Evolutionary conservation across 495 filamentous ascomycete genomes (phyloP), one percentile per base, ranked within the genome.

Genomic region (Neurospora tetrasperma): DNA sequence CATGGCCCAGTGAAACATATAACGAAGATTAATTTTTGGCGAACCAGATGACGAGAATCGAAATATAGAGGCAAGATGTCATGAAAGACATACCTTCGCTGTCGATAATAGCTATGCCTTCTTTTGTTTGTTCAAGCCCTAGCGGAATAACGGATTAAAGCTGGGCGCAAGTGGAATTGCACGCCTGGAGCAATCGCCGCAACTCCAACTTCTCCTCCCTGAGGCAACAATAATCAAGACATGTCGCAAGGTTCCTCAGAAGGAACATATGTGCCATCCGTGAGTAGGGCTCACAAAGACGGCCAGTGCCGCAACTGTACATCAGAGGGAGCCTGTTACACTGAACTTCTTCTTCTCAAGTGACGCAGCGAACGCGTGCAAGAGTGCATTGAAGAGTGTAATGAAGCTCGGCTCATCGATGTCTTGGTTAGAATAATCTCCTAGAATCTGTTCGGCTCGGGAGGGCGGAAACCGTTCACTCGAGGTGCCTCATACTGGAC

Each of bases 401-500:
- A 66, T 18, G 54, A 66, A 31, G 54, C 23, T 38, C 27, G 54
- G 54, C 54, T 66, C 27, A 66, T 66, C 27, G 54, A 66, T 16
- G 31, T 66, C 54, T 31, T 66, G 12, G 54, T 16, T 27, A 18
- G 7, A 35, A 69, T 7, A 14, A n/a, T 4, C 42, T 12, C 42
- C 69, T 74, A 78, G 68, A 70, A 78, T 69, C 75, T 71, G 42
- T 69, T 14, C 14, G 70, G 44, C 43, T 76, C 77, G 12, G 77
- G 71, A 27, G 70, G 74, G 35, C 82, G 80, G 69, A 75, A 82
- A n/a, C 83, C 82, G 69, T 83, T 84, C 2, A 76, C 42, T 18
- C 81, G 77, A 14, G 82, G 83, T 9, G 80, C 76, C 62, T 87
- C 83, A 71, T 88, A 88, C 75, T 88, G 86, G 12, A 88, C 84